A percentile compares a stretch with the other conserved stretches of the same genome.
These are phyloP conservation scores for Lagenaria siceraria DNA, from an alignment of 306 rosid species.

Conservation along the genomic window DNA sequence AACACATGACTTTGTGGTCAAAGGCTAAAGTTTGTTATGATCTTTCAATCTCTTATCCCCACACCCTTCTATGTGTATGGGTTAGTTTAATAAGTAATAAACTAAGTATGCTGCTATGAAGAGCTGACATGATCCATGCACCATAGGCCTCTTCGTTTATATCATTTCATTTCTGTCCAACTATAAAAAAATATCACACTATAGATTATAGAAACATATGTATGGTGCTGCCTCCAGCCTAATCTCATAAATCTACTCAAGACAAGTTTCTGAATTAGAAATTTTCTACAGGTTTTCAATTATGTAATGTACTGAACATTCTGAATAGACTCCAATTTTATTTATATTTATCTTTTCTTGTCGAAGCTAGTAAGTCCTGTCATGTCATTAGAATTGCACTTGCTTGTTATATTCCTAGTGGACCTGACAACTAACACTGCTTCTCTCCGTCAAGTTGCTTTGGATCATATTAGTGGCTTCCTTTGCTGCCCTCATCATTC, in stretches of 20 bases:
- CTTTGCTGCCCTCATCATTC: constrained; percentile 85
- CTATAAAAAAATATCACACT: not conserved
- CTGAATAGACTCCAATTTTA: not conserved
- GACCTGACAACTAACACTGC: not conserved
- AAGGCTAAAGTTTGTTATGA: not conserved
- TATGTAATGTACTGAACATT: not conserved
- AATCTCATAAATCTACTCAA: not conserved
- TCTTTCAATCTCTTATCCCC: not conserved
- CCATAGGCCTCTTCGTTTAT: not conserved
- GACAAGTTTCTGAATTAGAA: not conserved
- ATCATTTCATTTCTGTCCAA: not conserved
- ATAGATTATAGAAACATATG: not conserved
- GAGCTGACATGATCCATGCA: not conserved
- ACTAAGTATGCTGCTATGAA: not conserved
- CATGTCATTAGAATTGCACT: not conserved
- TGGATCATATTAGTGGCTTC: constrained; percentile 97
- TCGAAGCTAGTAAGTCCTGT: not conserved
- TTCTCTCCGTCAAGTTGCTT: constrained; percentile 41
- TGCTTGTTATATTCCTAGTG: not conserved
- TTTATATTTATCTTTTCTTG: not conserved
- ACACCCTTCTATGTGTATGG: not conserved
- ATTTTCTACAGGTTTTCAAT: not conserved
- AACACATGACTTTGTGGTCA: not conserved
- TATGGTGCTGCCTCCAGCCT: not conserved
- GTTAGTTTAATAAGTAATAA: not conserved